A percentile compares a stretch with the other conserved stretches of the same genome.
phyloP scores from a whole-genome alignment of 371 early-diverging fungal species.

The Smittium culicis region DNA sequence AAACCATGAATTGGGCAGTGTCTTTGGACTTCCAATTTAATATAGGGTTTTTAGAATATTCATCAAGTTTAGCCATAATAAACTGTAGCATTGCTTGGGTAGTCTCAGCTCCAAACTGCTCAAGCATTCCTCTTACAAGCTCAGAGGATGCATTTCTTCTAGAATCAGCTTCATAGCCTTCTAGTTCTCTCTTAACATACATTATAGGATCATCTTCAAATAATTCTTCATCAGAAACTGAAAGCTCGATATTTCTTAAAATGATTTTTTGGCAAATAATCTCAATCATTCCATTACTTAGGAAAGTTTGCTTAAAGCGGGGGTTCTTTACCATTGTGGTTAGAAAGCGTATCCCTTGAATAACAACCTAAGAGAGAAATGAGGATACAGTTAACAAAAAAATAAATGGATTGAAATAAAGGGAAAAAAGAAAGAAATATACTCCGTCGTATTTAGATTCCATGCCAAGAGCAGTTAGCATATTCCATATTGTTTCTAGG shows the following conservation, averaged over 20 bases:
- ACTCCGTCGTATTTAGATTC: slow-evolving; percentile 59
- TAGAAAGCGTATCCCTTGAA: slow-evolving; percentile 75
- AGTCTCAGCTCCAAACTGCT: slow-evolving; percentile 65
- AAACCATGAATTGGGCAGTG: slow-evolving; percentile 79
- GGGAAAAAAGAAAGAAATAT: slow-evolving; percentile 10
- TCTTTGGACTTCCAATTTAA: slow-evolving; percentile 93
- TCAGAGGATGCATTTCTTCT: slow-evolving; percentile 85
- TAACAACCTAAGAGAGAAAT: slow-evolving; percentile 47
- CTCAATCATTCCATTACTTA: slow-evolving; percentile 45
- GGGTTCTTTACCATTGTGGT: slow-evolving; percentile 70
- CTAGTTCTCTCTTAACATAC: slow-evolving; percentile 84
- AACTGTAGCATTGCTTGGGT: slow-evolving; percentile 68
- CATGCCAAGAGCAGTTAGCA: slow-evolving; percentile 53
- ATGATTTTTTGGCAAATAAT: slow-evolving; percentile 80
- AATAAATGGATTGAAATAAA: not conserved
- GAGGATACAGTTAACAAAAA: not conserved
- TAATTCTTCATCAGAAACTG: slow-evolving; percentile 80
- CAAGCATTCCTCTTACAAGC: slow-evolving; percentile 79
- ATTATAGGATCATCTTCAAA: slow-evolving; percentile 94
- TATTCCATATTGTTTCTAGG: slow-evolving; percentile 67
- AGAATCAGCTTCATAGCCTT: slow-evolving; percentile 66
- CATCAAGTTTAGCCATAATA: slow-evolving; percentile 54
- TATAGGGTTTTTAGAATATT: slow-evolving; percentile 49
- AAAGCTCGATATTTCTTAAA: slow-evolving; percentile 78
- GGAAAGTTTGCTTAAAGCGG: slow-evolving; percentile 55